Conservation (phyloP, 768 basidiomycete species). For the Phaffia australis region DNA sequence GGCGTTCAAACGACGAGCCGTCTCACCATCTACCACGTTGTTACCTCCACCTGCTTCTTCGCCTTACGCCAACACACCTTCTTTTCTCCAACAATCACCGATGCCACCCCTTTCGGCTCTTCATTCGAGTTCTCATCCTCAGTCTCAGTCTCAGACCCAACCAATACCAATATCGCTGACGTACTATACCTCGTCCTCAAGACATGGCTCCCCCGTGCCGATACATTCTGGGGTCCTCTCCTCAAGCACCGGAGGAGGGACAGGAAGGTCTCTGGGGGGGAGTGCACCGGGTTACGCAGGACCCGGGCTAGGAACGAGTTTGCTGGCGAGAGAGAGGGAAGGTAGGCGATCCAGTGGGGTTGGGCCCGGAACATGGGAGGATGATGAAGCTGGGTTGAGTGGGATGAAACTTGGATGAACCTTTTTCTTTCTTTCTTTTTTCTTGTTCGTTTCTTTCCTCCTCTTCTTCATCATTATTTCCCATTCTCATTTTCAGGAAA, state of each 20-base stretch:
- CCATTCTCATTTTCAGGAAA: too few species aligned
- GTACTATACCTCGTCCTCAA: neutral
- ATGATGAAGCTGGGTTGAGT: too few species aligned
- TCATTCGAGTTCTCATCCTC: neutral
- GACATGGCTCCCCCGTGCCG: neutral
- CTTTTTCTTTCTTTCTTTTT: too few species aligned
- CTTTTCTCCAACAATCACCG: neutral
- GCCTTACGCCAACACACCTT: neutral
- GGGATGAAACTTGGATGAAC: too few species aligned
- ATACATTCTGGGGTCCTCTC: neutral
- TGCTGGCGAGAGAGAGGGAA: neutral
- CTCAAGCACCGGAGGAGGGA: neutral
- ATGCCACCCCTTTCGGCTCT: neutral
- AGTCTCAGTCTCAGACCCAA: neutral
- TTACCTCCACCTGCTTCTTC: too few species aligned
- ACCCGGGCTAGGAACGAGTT: neutral
- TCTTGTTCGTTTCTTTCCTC: too few species aligned
- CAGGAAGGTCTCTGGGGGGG: neutral
- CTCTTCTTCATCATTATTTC: too few species aligned
- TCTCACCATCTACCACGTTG: slow-evolving; percentile 7
- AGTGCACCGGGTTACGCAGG: slow-evolving; percentile 3
- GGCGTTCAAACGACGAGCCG: slow-evolving; percentile 13
- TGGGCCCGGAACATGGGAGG: too few species aligned
- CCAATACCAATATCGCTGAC: slow-evolving; percentile 1
- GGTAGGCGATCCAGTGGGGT: neutral